These are phyloP conservation scores for Dictyostelium purpureum DNA, from an alignment of 78 protist species.

Conservation along the genomic window DNA sequence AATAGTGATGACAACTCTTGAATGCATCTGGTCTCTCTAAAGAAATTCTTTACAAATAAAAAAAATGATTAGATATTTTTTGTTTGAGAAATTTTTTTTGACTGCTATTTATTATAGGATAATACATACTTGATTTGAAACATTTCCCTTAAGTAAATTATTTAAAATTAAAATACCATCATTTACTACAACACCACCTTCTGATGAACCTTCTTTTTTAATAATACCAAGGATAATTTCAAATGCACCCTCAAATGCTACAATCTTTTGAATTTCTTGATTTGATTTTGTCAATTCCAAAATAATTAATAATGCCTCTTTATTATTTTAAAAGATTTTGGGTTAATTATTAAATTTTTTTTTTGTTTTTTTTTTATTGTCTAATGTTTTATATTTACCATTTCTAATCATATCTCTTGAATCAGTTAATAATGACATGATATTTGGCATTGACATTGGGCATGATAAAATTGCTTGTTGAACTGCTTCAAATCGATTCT, in stretches of 20 bases:
- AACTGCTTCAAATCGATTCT: slow-evolving; percentile 54
- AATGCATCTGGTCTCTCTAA: slow-evolving; percentile 79
- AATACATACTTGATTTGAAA: slow-evolving; percentile 62
- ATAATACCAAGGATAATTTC: slow-evolving; percentile 58
- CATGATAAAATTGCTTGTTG: slow-evolving; percentile 62
- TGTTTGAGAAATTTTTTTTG: not conserved
- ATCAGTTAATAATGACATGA: slow-evolving; percentile 51
- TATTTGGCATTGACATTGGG: slow-evolving; percentile 71
- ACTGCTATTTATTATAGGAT: not conserved
- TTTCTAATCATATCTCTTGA: slow-evolving; percentile 71
- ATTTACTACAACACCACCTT: slow-evolving; percentile 77
- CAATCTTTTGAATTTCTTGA: slow-evolving; percentile 82
- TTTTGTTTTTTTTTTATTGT: no score
- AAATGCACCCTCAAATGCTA: slow-evolving; percentile 79
- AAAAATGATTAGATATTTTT: not conserved
- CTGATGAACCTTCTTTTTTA: slow-evolving; percentile 63
- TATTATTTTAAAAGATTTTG: not conserved
- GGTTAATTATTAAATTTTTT: no score
- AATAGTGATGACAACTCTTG: slow-evolving; percentile 47
- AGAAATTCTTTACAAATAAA: slow-evolving; percentile 35
- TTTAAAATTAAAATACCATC: slow-evolving; percentile 56
- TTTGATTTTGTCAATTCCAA: slow-evolving; percentile 51
- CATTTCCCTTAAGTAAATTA: slow-evolving; percentile 70
- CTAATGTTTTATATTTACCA: slow-evolving; percentile 24
- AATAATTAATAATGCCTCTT: slow-evolving; percentile 43